A percentile compares a stretch with the other conserved stretches of the same genome.
These are phyloP conservation scores for Aspergillus latus DNA, from an alignment of 2,329 filamentous ascomycete genomes.

Conservation along the genomic window DNA sequence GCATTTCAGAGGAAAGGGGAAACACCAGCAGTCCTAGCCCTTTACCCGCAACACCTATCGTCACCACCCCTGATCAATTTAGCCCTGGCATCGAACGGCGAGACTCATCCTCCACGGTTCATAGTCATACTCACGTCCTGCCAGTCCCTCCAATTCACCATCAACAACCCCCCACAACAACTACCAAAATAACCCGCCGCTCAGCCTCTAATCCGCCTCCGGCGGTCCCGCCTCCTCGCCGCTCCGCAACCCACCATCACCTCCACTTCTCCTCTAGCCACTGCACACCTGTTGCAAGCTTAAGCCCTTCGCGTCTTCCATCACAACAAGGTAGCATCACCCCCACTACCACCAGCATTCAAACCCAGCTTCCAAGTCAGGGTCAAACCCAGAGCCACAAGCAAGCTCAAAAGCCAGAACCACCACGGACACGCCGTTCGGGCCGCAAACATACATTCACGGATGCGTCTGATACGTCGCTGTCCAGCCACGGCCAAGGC, in stretches of 20 bases:
- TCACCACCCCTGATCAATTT: slow-evolving; percentile 4
- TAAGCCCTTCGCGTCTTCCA: slow-evolving; percentile 14
- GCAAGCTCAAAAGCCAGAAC: slow-evolving; percentile 38
- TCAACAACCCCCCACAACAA: background rate
- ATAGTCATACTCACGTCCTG: slow-evolving; percentile 17
- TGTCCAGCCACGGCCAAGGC: slow-evolving; percentile 11
- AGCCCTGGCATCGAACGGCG: background rate
- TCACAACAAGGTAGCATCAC: background rate
- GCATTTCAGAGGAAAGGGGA: slow-evolving; percentile 23
- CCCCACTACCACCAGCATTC: background rate
- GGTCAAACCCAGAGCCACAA: slow-evolving; percentile 12
- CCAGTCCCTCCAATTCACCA: slow-evolving; percentile 24
- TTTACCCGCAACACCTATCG: slow-evolving; percentile 14
- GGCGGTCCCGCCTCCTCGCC: slow-evolving; percentile 42
- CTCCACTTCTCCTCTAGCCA: slow-evolving; percentile 24
- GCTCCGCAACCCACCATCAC: slow-evolving; percentile 30
- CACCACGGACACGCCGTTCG: slow-evolving; percentile 45
- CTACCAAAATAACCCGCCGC: slow-evolving; percentile 20
- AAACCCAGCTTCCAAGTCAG: too few species aligned
- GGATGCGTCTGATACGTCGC: slow-evolving; percentile 26
- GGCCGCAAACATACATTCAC: slow-evolving; percentile 32
- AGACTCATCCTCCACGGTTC: slow-evolving; percentile 5
- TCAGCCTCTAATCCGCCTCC: slow-evolving; percentile 40
- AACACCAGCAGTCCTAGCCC: slow-evolving; percentile 17
- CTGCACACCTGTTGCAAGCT: slow-evolving; percentile 24